Evolutionary conservation across 2,329 filamentous ascomycete species (phyloP), one percentile per base, ranked within the genome.

Genomic region (Colletotrichum plurivorum): DNA sequence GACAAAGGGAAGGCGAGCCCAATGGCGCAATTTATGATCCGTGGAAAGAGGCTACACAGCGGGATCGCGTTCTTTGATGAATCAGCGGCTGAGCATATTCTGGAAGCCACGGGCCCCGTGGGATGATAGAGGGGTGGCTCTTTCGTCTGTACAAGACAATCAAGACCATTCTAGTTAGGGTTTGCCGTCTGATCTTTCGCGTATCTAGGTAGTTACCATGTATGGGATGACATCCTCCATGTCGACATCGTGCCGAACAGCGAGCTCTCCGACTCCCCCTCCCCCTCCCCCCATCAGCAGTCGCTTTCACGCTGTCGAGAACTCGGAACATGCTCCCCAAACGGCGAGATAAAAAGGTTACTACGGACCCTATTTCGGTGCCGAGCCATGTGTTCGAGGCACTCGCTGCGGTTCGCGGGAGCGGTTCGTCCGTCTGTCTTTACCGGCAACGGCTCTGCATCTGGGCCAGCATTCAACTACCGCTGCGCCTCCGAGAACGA

Each of bases 51-150:
- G 13, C 36, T 43, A 5, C 25, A n/a, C 36, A 46, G 46, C 13
- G 48, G 15, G 13, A 54, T 55, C 8, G 48, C 4, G 20, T 39
- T 53, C 55, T 54, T 65, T 64, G 54, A 59, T 64, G 54, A 60
- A 41, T 60, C n/a, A 60, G 55, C 48, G 56, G 63, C 63, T 46
- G 55, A 36, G 54, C 15, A 36, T 7, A 55, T 6, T 39, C 18
- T 13, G 1, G 45, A 55, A 63, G 48, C 41, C 25, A 48, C 60
- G 18, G 16, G 22, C 27, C 41, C 20, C 25, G 12, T 22, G 31
- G 10, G 31, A 2, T 36, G 8, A 36, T 8, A 10, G 31, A 36
- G 9, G 7, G 31, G 31, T 36, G 31, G 31, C 12, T 43, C 41
- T 15, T 43, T 15, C 13, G 15, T 43, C 41, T 43, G 41, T 8